Base-by-base conservation (phyloP, 805 yeast species). In the Zygoascus flipseniorum region DNA sequence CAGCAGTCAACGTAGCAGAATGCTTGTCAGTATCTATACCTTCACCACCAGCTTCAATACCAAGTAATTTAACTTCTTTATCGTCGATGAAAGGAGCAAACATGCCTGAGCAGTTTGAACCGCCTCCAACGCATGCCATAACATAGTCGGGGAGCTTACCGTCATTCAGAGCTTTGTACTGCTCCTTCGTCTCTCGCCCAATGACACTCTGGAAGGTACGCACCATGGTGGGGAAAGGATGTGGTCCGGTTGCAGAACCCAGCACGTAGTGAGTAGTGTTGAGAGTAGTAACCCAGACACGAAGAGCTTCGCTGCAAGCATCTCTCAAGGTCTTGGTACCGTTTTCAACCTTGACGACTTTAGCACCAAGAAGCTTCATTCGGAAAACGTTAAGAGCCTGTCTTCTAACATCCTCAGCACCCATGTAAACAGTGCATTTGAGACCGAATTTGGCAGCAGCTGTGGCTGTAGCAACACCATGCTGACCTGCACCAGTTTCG, bases 61-160 rank as follows among this genome's bases (percentile, higher is more conserved):
- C 99, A 31, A 90, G 72, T 67, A 93, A 74, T 65, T 80, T 81
- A 46, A 93, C 99, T 8, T 79, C 73, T 14, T 67, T 59, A 67
- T 89, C 97, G 16, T 87, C 75, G 67, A 89, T 95, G 67, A 93
- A 93, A 52, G 98, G 97, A 20, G 89, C 83, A 71, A 93, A 93
- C 80, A 92, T 82, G 69, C 99, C 99, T 32, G 95, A 82, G 50
- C 96, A 85, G 77, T 93, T 93, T 18, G 97, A 89, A 53, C 99
- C 99, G 65, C 99, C 99, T 65, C 99, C 99, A 50, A 93, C 99
- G 77, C 99, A 93, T 1, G 99, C 99, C 57, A 93, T 97, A 43
- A 93, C 82, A 18, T 90, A 89, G 65, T 93, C 87, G 48, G 99
- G 99, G 59, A 93, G 76, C 63, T 81, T 83, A 43, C 96, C 96